Evolutionary conservation across 768 basidiomycete genomes (phyloP).

Genomic region (Tubosaeta sp.): DNA sequence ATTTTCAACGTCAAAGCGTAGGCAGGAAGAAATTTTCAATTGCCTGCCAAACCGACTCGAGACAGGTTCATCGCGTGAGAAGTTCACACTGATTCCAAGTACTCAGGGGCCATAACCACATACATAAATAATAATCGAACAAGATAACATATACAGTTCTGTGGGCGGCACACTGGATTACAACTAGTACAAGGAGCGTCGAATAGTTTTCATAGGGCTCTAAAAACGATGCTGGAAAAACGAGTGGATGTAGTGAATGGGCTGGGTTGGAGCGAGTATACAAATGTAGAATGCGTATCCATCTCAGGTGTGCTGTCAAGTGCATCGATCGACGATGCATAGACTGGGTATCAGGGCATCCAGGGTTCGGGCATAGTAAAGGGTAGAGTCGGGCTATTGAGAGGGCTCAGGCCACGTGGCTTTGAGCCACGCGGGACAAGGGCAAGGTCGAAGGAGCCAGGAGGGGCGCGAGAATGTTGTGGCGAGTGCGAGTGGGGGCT

Average conservation of each 20-base stretch:
- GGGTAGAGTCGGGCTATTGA: conserved; percentile 4
- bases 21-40: neutral
- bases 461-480: neutral
- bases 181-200: neutral
- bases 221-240: neutral
- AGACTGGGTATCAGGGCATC: conserved; percentile 2
- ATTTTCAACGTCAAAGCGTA: neutral
- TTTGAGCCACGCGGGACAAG: neutral
- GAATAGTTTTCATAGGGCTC: neutral
- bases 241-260: neutral
- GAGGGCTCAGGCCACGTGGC: conserved; percentile 8
- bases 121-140: neutral
- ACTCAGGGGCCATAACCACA: too few species aligned
- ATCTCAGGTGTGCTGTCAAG: neutral
- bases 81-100: too few species aligned
- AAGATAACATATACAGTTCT: neutral
- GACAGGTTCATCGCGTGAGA: too few species aligned
- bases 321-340: conserved; percentile 15
- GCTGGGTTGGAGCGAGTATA: conserved; percentile 3
- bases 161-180: neutral
- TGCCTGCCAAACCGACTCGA: neutral
- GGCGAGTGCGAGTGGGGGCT: conserved; percentile 1
- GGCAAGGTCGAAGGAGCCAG: neutral
- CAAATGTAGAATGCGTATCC: conserved; percentile 1
- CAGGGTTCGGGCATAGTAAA: conserved; percentile 27